Evolutionary conservation across 2,329 filamentous ascomycete species (phyloP).

Genomic region (Cladosporium sp.): DNA sequence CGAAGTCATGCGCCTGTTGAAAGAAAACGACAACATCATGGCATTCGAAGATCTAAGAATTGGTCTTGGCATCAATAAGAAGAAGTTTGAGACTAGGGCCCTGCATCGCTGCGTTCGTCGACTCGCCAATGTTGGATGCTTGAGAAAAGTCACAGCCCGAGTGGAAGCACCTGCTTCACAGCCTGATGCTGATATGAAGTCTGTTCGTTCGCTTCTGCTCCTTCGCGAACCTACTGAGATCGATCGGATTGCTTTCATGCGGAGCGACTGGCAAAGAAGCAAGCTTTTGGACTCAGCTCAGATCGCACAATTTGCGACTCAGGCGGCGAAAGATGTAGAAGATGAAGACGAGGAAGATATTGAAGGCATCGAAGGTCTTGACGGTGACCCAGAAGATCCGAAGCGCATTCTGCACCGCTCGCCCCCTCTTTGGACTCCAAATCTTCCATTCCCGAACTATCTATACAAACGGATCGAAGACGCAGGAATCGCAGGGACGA

Average conservation of each 20-base stretch:
- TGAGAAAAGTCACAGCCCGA: constrained; percentile 35
- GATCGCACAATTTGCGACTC: constrained; percentile 2
- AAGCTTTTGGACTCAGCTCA: constrained; percentile 7
- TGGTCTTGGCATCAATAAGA: constrained; percentile 35
- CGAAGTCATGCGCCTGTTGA: constrained; percentile 46
- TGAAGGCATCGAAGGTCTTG: constrained; percentile 21
- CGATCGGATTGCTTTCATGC: constrained; percentile 21
- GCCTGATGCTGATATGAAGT: constrained; percentile 16
- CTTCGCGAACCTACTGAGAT: constrained; percentile 34
- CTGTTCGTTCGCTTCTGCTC: constrained; percentile 35
- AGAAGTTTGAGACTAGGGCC: constrained; percentile 35
- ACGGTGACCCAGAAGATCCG: constrained; percentile 10
- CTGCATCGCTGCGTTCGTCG: constrained; percentile 37
- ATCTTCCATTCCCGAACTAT: constrained; percentile 48
- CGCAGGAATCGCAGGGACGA: constrained; percentile 46
- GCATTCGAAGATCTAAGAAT: constrained; percentile 49
- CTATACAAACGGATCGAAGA: constrained; percentile 46
- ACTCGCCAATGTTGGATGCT: constrained; percentile 33
- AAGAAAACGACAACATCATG: constrained; percentile 45
- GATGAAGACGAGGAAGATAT: constrained; percentile 22
- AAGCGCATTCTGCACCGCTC: constrained; percentile 25
- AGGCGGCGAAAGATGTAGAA: constrained; percentile 16
- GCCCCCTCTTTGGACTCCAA: constrained; percentile 52
- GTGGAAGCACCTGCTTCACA: constrained; percentile 19
- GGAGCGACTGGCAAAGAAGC: constrained; percentile 10